Conservation (phyloP, 2,329 filamentous ascomycete genomes). For the Penicillium sp. region DNA sequence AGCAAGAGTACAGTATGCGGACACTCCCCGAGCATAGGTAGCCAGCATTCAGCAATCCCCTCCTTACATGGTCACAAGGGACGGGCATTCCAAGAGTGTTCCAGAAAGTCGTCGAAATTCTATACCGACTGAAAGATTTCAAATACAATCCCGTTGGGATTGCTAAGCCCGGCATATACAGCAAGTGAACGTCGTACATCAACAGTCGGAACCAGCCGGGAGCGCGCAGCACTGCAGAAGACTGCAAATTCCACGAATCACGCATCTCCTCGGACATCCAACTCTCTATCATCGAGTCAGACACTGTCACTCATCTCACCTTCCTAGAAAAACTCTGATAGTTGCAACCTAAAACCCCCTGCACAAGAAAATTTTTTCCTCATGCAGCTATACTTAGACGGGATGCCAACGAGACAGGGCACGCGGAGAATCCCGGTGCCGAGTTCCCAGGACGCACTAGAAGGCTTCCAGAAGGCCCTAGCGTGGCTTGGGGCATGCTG, state of each 20-base stretch:
- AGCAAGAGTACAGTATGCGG: not conserved
- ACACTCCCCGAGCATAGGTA: not conserved
- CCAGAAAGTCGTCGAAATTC: not conserved
- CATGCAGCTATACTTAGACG: not conserved
- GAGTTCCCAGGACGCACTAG: conserved; percentile 19
- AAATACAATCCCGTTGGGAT: not conserved
- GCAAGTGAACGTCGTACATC: not conserved
- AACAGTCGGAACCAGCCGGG: not conserved
- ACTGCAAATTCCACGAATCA: not conserved
- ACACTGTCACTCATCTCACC: not conserved
- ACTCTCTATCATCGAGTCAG: not conserved
- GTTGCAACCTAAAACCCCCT: not conserved
- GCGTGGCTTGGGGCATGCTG: conserved; percentile 1
- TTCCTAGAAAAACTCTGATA: not conserved
- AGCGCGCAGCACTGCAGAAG: not conserved
- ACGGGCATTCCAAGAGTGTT: not conserved
- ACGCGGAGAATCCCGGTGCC: conserved; percentile 19
- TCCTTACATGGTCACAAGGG: not conserved
- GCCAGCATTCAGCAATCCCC: not conserved
- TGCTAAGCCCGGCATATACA: not conserved
- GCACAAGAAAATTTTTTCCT: not conserved
- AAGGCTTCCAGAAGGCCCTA: conserved; percentile 19
- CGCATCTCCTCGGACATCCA: not conserved
- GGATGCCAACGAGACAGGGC: not conserved
- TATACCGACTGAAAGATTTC: not conserved